These are phyloP conservation scores for Epichloe baconii DNA, from an alignment of 2,329 filamentous ascomycete species.

Conservation along the genomic window DNA sequence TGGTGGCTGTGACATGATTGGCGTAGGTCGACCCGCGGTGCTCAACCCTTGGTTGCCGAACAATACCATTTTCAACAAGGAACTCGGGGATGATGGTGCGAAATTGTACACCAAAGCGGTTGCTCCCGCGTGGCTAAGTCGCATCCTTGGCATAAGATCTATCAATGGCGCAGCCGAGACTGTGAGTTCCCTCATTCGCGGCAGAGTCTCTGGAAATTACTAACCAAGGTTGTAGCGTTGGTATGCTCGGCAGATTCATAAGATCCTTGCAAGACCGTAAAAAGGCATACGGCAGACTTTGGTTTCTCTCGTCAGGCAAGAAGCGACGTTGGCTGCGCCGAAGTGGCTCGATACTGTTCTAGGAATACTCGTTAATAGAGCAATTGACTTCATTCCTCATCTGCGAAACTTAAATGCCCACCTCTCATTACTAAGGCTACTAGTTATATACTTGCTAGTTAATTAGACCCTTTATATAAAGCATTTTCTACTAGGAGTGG, in stretches of 20 bases:
- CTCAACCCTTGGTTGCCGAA: slow-evolving; percentile 25
- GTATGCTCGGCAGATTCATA: slow-evolving; percentile 4
- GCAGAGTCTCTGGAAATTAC: background rate
- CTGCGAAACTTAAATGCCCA: too few relatives aligned
- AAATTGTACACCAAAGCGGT: slow-evolving; percentile 16
- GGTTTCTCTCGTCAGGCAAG: too few relatives aligned
- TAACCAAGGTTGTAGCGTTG: background rate
- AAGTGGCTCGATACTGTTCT: too few relatives aligned
- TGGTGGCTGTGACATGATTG: slow-evolving; percentile 28
- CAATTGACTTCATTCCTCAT: too few relatives aligned
- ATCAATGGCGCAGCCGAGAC: slow-evolving; percentile 8
- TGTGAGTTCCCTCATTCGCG: slow-evolving; percentile 2
- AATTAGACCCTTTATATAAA: too few relatives aligned
- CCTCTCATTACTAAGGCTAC: too few relatives aligned
- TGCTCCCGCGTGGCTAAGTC: slow-evolving; percentile 11
- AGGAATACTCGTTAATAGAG: too few relatives aligned
- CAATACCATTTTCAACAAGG: slow-evolving; percentile 21
- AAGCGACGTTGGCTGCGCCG: too few relatives aligned
- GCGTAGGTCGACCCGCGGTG: slow-evolving; percentile 25
- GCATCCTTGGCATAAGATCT: slow-evolving; percentile 10
- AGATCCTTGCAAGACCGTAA: background rate
- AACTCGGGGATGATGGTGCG: slow-evolving; percentile 22
- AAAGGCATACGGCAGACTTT: too few relatives aligned
- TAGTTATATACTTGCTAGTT: too few relatives aligned
- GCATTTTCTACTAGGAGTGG: too few relatives aligned